Conservation (phyloP, 306 rosid species). For the Vigna nakashimae region DNA sequence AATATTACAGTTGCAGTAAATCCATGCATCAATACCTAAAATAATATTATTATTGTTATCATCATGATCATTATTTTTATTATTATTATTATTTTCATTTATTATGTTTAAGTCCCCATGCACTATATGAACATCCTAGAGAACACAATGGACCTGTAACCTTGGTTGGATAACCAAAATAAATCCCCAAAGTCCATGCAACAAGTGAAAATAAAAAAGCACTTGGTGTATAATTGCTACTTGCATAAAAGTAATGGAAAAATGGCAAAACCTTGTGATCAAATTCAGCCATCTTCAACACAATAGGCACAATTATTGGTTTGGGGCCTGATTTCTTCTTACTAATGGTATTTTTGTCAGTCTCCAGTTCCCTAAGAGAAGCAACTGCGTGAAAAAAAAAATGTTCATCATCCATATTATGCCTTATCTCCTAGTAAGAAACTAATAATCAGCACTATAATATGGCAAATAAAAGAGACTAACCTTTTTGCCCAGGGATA, state of each 20-base stretch:
- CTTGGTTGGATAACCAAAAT: constrained; percentile 26
- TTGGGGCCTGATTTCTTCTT: constrained; percentile 81
- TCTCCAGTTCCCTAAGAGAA: constrained; percentile 53
- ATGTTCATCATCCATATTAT: constrained; percentile 20
- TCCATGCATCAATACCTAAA: constrained; percentile 13
- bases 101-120: constrained; percentile 20
- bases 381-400: constrained; percentile 58
- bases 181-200: constrained; percentile 14
- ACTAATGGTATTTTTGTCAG: constrained; percentile 44
- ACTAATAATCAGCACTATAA: constrained; percentile 36
- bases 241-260: constrained; percentile 28
- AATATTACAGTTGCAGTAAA: constrained; percentile 14
- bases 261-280: constrained; percentile 81
- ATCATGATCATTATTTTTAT: neutral
- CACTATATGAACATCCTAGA: constrained; percentile 26
- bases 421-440: constrained; percentile 24
- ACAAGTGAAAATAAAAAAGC: constrained; percentile 23
- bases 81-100: constrained; percentile 15
- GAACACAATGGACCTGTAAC: constrained; percentile 18
- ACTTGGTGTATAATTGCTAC: neutral
- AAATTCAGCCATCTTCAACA: constrained; percentile 94
- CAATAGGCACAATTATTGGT: constrained; percentile 85
- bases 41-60: neutral
- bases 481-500: constrained; percentile 63
- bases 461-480: constrained; percentile 25